A percentile compares a stretch with the other conserved stretches of the same genome.
phyloP scores from a whole-genome alignment of 805 yeast species.

The Wickerhamiella sorbophila region DNA sequence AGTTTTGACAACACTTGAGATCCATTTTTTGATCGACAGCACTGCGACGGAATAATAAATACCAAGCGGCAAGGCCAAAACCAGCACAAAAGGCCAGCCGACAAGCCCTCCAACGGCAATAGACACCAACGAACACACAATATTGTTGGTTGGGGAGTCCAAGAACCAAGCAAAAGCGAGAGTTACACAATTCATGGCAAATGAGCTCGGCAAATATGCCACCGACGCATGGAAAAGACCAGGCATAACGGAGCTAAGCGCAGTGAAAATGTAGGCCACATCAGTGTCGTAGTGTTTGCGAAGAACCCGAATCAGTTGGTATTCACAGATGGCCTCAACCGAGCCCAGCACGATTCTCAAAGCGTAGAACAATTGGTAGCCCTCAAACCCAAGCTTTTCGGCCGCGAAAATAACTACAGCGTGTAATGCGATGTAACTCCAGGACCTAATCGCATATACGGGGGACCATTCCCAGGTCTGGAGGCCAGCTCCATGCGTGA shows the following conservation, averaged over 20 bases:
- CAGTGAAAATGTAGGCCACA: slow-evolving; percentile 48
- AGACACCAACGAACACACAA: slow-evolving; percentile 24
- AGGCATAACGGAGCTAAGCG: slow-evolving; percentile 44
- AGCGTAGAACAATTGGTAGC: slow-evolving; percentile 33
- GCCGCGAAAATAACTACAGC: slow-evolving; percentile 18
- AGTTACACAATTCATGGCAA: slow-evolving; percentile 42
- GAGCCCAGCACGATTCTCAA: slow-evolving; percentile 34
- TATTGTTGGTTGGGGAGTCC: slow-evolving; percentile 6
- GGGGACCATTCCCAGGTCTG: slow-evolving; percentile 97
- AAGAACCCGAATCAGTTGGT: slow-evolving; percentile 34
- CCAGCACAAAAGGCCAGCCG: slow-evolving; percentile 86
- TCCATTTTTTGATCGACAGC: slow-evolving; percentile 14
- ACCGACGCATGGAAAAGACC: slow-evolving; percentile 86
- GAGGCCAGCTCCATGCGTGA: slow-evolving; percentile 72
- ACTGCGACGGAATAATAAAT: slow-evolving; percentile 21
- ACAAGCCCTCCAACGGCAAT: slow-evolving; percentile 54
- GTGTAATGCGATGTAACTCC: slow-evolving; percentile 51
- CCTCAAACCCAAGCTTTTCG: slow-evolving; percentile 13
- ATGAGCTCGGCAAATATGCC: slow-evolving; percentile 70
- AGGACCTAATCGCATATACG: slow-evolving; percentile 71
- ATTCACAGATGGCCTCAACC: slow-evolving; percentile 37
- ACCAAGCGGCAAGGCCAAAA: slow-evolving; percentile 46
- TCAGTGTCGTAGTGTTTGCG: slow-evolving; percentile 24
- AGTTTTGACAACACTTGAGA: slow-evolving; percentile 6
- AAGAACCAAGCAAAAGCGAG: slow-evolving; percentile 16